Conservation (phyloP, 1,139 yeast species). For the Blastobotrys buckinghamii region DNA sequence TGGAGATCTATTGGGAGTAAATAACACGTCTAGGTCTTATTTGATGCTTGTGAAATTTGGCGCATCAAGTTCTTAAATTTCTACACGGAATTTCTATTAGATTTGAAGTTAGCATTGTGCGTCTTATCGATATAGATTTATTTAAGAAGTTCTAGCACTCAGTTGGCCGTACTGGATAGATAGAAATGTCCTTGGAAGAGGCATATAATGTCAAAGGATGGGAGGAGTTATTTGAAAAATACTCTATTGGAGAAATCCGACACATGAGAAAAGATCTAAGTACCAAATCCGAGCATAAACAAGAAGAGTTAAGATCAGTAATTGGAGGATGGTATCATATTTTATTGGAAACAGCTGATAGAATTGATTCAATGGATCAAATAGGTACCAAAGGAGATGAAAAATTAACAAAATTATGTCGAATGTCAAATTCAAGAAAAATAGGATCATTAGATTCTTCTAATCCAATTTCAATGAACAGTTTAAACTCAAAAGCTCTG, state of each 20-base stretch:
- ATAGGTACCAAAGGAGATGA: constrained; percentile 31
- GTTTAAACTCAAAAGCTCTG: constrained; percentile 11
- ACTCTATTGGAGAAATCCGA: constrained; percentile 24
- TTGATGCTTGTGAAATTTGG: no score
- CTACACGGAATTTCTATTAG: no score
- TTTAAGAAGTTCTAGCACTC: background rate
- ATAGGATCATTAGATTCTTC: constrained; percentile 15
- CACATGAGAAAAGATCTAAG: constrained; percentile 20
- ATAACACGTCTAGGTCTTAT: no score
- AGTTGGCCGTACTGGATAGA: no score
- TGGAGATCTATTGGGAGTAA: no score
- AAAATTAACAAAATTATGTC: constrained; percentile 21
- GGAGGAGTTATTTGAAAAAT: constrained; percentile 26
- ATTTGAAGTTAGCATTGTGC: no score
- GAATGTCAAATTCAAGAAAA: constrained; percentile 17
- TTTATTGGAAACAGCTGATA: constrained; percentile 61
- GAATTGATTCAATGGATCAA: constrained; percentile 50
- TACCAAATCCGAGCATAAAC: constrained; percentile 28
- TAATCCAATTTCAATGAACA: constrained; percentile 1
- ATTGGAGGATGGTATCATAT: constrained; percentile 67
- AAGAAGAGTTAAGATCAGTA: constrained; percentile 46
- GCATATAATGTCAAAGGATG: constrained; percentile 15
- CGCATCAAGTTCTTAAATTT: no score
- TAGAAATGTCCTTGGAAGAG: background rate
- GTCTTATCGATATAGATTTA: no score